Evolutionary conservation across 306 rosid genomes (phyloP), one percentile per base, ranked within the genome.

Genomic region (Casuarina glauca): DNA sequence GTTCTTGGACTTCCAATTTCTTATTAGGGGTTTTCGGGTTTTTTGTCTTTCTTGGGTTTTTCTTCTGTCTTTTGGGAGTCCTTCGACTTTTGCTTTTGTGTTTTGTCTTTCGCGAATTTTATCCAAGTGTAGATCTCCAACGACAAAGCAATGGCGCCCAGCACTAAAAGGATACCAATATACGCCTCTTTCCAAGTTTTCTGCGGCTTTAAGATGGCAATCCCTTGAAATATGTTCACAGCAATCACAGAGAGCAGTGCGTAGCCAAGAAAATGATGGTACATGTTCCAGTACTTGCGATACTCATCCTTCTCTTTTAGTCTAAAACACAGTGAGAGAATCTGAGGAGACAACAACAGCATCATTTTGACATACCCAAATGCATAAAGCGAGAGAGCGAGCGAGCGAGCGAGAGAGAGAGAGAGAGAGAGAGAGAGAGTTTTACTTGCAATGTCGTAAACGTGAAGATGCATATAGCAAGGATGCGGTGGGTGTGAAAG

Each of bases 211-310:
- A 92, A 74, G 70, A 94, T 94, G 44, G 7, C 43, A 69, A 94
- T 88, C 69, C 98, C 97, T 36, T 83, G 69, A 81, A 94, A 92
- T 76, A 94, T 90, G 83, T 94, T 92, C 20, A 88, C 54, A 20
- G 74, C 0, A 76, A 90, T 89, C 45, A 74, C 26, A 11, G 86
- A 72, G 44, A 94, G 15, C 17, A 92, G 17, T 17, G 85, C 86
- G 72, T 92, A 94, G 19, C 98, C 98, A 17, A 94, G 86, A 76
- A 94, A 82, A 76, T 94, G 97, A 80, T 94, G 98, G 77, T 94
- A 94, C 90, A 94, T 90, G 69, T 92, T 86, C 98, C 98, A 94
- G 54, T 87, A 85, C 72, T 81, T 92, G 12, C 93, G 63, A 49
- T 90, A 92, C 2, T 90, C 91, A 54, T 92, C 96, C 0, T 39